These are phyloP conservation scores for Castanospermum australe DNA, from an alignment of 306 rosid genomes.

Conservation along the genomic window DNA sequence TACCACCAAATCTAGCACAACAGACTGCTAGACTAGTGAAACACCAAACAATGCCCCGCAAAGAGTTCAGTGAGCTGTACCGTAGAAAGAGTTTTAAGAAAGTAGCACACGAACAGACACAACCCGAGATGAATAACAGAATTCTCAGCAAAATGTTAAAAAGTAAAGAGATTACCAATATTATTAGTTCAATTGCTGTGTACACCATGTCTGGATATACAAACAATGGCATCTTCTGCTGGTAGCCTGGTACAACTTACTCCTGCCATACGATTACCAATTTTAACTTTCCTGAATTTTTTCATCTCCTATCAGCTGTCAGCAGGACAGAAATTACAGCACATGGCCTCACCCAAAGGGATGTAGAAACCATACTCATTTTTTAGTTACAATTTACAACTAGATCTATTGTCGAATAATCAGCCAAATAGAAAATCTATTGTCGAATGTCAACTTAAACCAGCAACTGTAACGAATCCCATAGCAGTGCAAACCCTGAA, in stretches of 20 bases:
- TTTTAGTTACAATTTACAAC: not conserved
- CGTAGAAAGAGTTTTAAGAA: too few species aligned
- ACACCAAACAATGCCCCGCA: too few species aligned
- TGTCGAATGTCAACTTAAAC: not conserved
- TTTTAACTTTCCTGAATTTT: not conserved
- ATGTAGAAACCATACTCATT: not conserved
- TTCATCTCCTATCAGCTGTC: not conserved
- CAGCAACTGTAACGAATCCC: slow-evolving; percentile 15
- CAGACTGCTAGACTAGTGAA: too few species aligned
- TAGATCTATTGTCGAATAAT: too few species aligned
- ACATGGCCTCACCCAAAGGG: not conserved
- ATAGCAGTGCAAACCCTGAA: slow-evolving; percentile 33
- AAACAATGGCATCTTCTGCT: not conserved
- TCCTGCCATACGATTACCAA: not conserved
- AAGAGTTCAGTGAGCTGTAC: too few species aligned
- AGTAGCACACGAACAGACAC: not conserved
- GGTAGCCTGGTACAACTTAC: not conserved
- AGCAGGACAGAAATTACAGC: not conserved
- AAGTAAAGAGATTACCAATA: not conserved
- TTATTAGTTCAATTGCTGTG: not conserved
- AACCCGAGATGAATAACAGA: not conserved
- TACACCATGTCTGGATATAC: not conserved
- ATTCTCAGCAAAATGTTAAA: not conserved
- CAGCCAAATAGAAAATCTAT: too few species aligned
- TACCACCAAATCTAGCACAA: too few species aligned